Base-by-base conservation (phyloP, 225 moss, liverwort and hornwort species). In the Anthoceros angustus region DNA sequence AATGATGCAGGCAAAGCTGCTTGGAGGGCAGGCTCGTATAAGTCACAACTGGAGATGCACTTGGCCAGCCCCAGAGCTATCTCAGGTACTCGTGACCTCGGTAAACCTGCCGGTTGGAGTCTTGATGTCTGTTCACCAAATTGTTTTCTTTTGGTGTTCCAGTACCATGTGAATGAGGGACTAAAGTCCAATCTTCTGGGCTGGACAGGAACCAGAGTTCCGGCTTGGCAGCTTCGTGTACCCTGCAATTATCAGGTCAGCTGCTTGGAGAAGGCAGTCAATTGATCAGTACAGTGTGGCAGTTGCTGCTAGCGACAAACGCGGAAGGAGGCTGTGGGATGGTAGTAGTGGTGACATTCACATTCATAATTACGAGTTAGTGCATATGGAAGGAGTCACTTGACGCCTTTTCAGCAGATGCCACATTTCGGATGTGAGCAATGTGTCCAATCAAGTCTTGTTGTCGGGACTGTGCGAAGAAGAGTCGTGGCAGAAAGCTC, bases 101-200 rank as follows among this genome's bases (percentile, higher is more conserved):
- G 32, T 32, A 32, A 32, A 32, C 32, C 32, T 32, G 32, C 32
- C 32, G 32, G 32, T 32, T 32, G 32, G 32, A 32, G 32, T 32
- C 32, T 32, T 1, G 4, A 1, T 4, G 32, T 32, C 32, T 32
- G 32, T 4, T 32, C 32, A 32, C 32, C 32, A 32, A 32, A 8
- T 15, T 55, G 55, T 8, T 7, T 23, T 20, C n/a, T 64, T 70
- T 1, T 69, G 43, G 65, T 81, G 49, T 24, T 81, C 63, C 77
- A 78, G 73, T 42, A 64, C 9, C 77, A 75, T 42, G 42, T 14
- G n/a, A 69, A 74, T 18, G 70, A 70, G 65, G 66, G 43, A 20
- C 6, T 62, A 45, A 73, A 76, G 42, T 80, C 42, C 41, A 12
- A 5, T 73, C 71, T 26, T 80, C 76, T 71, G 76, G 72, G 71